Base-by-base conservation (phyloP, 140 eudicot species). In the Senecio squalidus region DNA sequence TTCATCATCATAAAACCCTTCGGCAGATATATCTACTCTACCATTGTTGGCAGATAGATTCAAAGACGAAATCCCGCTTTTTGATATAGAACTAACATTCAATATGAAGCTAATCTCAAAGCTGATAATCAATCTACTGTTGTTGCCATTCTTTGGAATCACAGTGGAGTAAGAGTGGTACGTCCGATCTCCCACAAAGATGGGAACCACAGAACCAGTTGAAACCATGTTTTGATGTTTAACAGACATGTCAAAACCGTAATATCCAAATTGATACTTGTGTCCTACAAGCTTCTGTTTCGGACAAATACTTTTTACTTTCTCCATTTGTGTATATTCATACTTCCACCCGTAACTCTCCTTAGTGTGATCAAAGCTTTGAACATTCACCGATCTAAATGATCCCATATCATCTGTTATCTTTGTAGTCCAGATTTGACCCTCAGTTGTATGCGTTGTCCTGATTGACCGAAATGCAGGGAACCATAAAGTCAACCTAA, bases 1-100 rank as follows among this genome's bases (percentile, higher is more conserved):
- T 65, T 63, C 69, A 18, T 34, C 71, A 57, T 82, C 76, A 46
- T 85, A 85, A 20, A 79, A 39, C 56, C 95, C 95, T 76, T 85
- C 90, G 6, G 90, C 82, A 16, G 68, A 62, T 74, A 85, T 69
- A 9, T 60, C 64, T 23, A 76, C 53, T 24, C 16, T 15, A 27
- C 53, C 67, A 4, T 53, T 24, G 34, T 44, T 38, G 11, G 44
- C 28, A 5, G 70, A 66, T 24, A 34, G 44, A 50, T 70, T 70
- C 9, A 69, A 18, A 9, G 70, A 57, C 5, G 81, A 67, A 69
- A 66, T 45, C 22, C 63, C 53, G 33, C 31, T 44, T 27, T 26
- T 51, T 20, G 67, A 34, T 13, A 25, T 20, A 18, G 39, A n/a
- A 31, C n/a, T 11, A 11, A 16, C 2, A 17, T 14, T 10, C 27